A percentile compares a stretch with the other conserved stretches of the same genome.
Evolutionary conservation across 805 yeast species (phyloP).

Genomic region (Myxozyma lipomycoides): DNA sequence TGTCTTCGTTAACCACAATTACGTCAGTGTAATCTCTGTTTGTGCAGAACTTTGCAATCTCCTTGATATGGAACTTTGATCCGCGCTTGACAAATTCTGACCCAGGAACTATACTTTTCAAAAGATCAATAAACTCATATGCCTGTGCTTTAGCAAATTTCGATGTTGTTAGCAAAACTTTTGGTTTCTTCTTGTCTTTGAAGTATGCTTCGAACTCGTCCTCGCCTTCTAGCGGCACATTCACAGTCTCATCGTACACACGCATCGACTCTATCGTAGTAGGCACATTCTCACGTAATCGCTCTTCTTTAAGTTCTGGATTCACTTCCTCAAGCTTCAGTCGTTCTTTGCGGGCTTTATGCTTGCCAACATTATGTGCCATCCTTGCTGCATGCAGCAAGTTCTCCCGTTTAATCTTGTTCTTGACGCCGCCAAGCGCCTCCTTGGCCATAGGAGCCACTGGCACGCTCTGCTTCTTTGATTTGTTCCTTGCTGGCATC

Average conservation of each 20-base stretch:
- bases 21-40: conserved; percentile 85
- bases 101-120: conserved; percentile 81
- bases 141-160: conserved; percentile 81
- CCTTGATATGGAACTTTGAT: conserved; percentile 75
- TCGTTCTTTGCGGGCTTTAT: conserved; percentile 69
- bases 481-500: conserved; percentile 21
- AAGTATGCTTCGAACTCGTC: conserved; percentile 59
- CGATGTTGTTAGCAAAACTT: conserved; percentile 84
- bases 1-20: conserved; percentile 88
- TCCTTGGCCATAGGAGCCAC: conserved; percentile 13
- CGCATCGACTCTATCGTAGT: conserved; percentile 79
- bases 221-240: conserved; percentile 42
- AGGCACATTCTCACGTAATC: conserved; percentile 74
- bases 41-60: conserved; percentile 76
- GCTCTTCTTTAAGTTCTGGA: conserved; percentile 75
- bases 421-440: conserved; percentile 9
- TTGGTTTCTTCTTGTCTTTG: conserved; percentile 59
- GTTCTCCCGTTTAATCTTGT: conserved; percentile 27
- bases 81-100: conserved; percentile 84
- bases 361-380: conserved; percentile 58
- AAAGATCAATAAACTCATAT: conserved; percentile 81
- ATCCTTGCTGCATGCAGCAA: conserved; percentile 16
- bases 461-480: conserved; percentile 12
- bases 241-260: conserved; percentile 80
- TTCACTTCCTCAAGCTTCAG: conserved; percentile 83